These are phyloP conservation scores for Pichia cephalocereana DNA, from an alignment of 805 yeast genomes.

Conservation along the genomic window DNA sequence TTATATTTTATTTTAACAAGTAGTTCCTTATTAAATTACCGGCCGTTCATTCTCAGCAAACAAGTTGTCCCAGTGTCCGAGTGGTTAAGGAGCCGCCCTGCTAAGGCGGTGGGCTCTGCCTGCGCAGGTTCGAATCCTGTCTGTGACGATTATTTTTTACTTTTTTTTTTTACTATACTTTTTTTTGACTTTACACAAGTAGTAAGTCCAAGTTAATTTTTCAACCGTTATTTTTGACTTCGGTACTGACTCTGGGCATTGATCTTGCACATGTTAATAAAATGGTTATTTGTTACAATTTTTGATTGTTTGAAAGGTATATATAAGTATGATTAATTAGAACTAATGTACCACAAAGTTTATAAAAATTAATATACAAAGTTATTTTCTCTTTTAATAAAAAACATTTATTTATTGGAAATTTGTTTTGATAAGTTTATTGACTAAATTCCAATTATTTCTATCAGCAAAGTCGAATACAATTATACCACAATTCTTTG, in stretches of 20 bases:
- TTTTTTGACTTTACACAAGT: neutral
- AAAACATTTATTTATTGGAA: no score
- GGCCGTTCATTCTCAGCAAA: no score
- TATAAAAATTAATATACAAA: no score
- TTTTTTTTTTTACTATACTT: slow-evolving; percentile 1
- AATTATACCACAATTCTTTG: slow-evolving; percentile 52
- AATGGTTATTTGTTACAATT: no score
- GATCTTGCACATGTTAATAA: no score
- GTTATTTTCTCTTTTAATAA: neutral
- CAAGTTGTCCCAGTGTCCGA: slow-evolving; percentile 52
- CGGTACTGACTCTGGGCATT: no score
- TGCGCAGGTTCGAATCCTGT: slow-evolving; percentile 99
- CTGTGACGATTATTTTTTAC: slow-evolving; percentile 69
- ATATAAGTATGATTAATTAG: no score
- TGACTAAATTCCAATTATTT: slow-evolving; percentile 50
- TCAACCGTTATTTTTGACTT: no score
- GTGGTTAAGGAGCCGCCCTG: slow-evolving; percentile 74
- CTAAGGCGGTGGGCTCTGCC: slow-evolving; percentile 85
- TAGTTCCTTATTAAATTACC: no score
- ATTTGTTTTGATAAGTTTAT: slow-evolving; percentile 28
- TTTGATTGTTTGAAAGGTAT: no score
- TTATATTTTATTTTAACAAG: no score
- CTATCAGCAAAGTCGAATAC: slow-evolving; percentile 60
- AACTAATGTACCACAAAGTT: no score
- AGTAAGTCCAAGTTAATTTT: neutral